Evolutionary conservation across 192 early-diverging fungal genomes (phyloP), one percentile per base, ranked within the genome.

Genomic region (Entophlyctis luteolus): DNA sequence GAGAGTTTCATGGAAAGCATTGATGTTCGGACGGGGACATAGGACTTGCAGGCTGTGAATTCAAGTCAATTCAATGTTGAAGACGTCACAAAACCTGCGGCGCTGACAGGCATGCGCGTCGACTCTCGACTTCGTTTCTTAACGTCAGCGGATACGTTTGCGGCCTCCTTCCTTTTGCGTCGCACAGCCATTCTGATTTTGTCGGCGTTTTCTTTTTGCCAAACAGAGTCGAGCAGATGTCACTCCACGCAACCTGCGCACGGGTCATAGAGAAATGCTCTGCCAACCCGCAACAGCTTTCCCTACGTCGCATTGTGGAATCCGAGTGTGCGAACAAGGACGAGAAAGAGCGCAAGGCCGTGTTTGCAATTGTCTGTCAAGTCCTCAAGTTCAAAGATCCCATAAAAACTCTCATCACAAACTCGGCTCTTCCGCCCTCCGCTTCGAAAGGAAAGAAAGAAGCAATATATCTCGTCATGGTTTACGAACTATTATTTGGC

Each of bases 401-500:
- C 14, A 16, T 63, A n/a, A 22, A 31, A 12, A 33, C 60, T 4
- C 48, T 47, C 47, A 63, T 63, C 1, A 29, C 46, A 5, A 63
- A 63, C 25, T 47, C 60, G 16, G 60, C 22, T 18, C 28, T 63
- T 6, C 14, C 12, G 25, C 20, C 42, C 16, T 63, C 60, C n/a
- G 60, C 60, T 12, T 49, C 47, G 18, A 63, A 63, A 28, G 60
- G 60, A 31, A 63, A 63, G 36, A 63, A 63, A 27, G 42, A 29
- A 20, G 48, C 60, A 4, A 14, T 63, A 3, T 49, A 63, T 63
- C 47, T 63, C 4, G 60, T 94, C 0, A 82, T 95, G n/a, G 77
- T 89, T n/a, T 90, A 94, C 68, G 95, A 98, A 72, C 75, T 94
- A 20, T 70, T 95, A 14, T 87, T 98, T 70, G 86, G 88, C 27